A percentile compares a stretch with the other conserved stretches of the same genome.
Conservation (phyloP, 805 yeast species). For the Saccharomycopsis guyanensis region DNA sequence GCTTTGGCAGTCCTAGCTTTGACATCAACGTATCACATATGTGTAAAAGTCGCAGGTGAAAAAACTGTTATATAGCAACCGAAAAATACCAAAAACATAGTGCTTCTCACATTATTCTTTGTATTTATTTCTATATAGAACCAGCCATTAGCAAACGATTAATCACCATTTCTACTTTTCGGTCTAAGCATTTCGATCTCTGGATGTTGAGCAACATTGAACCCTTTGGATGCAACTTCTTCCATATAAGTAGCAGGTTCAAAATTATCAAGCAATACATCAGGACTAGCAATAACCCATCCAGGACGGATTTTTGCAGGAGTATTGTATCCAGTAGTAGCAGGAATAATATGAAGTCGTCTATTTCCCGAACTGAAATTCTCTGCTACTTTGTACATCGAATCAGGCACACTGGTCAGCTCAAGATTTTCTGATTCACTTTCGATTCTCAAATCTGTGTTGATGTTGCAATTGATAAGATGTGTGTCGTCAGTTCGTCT, state of each 20-base stretch:
- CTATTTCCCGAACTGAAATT: conserved; percentile 79
- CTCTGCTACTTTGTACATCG: conserved; percentile 76
- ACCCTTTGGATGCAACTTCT: conserved; percentile 38
- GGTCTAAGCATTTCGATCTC: conserved; percentile 82
- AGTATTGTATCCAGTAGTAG: conserved; percentile 54
- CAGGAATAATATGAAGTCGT: conserved; percentile 79
- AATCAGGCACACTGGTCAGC: conserved; percentile 57
- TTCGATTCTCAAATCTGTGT: conserved; percentile 80
- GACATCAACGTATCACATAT: no score
- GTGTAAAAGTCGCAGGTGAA: no score
- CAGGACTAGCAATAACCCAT: conserved; percentile 89
- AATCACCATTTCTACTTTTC: conserved; percentile 47
- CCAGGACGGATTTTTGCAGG: conserved; percentile 70
- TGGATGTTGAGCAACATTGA: conserved; percentile 54
- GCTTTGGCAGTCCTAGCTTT: no score
- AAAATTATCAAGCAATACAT: conserved; percentile 68
- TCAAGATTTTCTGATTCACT: conserved; percentile 28
- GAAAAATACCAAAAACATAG: no score
- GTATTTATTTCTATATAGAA: no score
- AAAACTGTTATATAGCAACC: no score
- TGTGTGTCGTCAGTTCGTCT: conserved; percentile 78
- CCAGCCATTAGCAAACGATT: no score
- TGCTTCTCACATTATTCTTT: no score
- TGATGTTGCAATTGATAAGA: conserved; percentile 85
- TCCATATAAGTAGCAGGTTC: conserved; percentile 37